Conservation (phyloP, 2,329 filamentous ascomycete genomes). For the Graphilbum ipis-grandicollis region DNA sequence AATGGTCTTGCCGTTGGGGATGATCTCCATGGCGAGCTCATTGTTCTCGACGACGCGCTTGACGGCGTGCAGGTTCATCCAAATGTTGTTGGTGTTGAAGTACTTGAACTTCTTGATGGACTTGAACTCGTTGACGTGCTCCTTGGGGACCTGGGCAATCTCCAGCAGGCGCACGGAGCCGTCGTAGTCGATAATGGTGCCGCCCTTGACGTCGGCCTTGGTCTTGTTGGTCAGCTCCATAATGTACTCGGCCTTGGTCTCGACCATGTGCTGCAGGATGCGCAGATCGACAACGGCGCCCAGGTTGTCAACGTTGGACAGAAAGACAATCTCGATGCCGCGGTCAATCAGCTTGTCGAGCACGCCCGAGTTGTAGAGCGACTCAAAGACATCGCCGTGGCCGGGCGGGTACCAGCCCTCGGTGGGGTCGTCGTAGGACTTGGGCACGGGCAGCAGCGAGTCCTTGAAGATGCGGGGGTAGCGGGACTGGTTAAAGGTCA, state of each 20-base stretch:
- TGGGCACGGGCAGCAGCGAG: conserved; percentile 88
- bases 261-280: conserved; percentile 98
- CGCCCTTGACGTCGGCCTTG: conserved; percentile 99
- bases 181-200: conserved; percentile 99
- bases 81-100: conserved; percentile 99
- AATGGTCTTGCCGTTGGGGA: conserved; percentile 97
- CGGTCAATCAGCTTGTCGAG: conserved; percentile 91
- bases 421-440: conserved; percentile 71
- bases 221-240: conserved; percentile 99
- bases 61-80: conserved; percentile 94
- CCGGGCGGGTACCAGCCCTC: conserved; percentile 98
- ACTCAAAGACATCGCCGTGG: conserved; percentile 99
- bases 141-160: conserved; percentile 98
- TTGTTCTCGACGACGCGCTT: conserved; percentile 98
- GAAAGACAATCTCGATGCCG: conserved; percentile 93
- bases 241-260: conserved; percentile 94
- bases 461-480: conserved; percentile 98
- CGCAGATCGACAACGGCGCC: conserved; percentile 94
- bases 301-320: conserved; percentile 98
- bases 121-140: conserved; percentile 99
- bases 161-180: conserved; percentile 91
- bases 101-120: conserved; percentile 99
- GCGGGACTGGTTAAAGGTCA: conserved; percentile 98
- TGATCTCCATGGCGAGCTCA: conserved; percentile 98
- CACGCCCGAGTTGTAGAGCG: conserved; percentile 96